These are phyloP conservation scores for Rhamnella rubrinervis DNA, from an alignment of 331 rosid genomes.

Conservation along the genomic window DNA sequence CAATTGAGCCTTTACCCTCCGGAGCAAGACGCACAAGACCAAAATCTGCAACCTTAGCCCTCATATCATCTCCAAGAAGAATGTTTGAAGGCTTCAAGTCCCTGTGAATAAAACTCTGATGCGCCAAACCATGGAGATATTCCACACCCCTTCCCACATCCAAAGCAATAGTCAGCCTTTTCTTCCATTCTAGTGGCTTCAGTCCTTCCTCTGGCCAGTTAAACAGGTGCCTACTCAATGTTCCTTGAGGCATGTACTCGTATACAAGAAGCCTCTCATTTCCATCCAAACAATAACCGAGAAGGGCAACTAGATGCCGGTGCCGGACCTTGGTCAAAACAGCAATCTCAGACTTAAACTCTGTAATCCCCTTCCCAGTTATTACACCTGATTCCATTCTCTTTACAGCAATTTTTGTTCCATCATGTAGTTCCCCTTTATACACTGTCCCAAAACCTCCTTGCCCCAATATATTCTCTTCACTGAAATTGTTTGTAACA, in stretches of 20 bases:
- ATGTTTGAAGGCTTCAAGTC: conserved; percentile 45
- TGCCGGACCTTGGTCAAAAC: conserved; percentile 41
- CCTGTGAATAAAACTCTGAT: conserved; percentile 44
- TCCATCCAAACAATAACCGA: conserved; percentile 41
- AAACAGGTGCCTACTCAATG: conserved; percentile 28
- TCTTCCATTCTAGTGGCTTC: conserved; percentile 33
- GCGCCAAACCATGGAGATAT: conserved; percentile 41
- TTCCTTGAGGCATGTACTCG: conserved; percentile 45
- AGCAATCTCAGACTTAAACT: conserved; percentile 40
- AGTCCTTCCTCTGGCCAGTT: conserved; percentile 33
- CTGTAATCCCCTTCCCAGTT: conserved; percentile 31
- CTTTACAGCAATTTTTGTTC: conserved; percentile 45
- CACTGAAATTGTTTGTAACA: conserved; percentile 38
- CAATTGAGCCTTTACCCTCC: conserved; percentile 36
- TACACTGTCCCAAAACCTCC: conserved; percentile 39
- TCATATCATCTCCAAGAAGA: conserved; percentile 45
- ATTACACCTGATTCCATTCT: conserved; percentile 37
- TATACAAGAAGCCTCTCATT: conserved; percentile 37
- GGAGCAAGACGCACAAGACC: conserved; percentile 42
- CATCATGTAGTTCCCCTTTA: conserved; percentile 42
- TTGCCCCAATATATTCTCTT: conserved; percentile 34
- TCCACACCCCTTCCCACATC: conserved; percentile 44
- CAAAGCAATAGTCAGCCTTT: conserved; percentile 34
- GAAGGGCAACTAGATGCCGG: conserved; percentile 40
- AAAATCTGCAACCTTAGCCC: conserved; percentile 42